These are phyloP conservation scores for Lepidium sativum DNA, from an alignment of 345 rosid species.

Conservation along the genomic window DNA sequence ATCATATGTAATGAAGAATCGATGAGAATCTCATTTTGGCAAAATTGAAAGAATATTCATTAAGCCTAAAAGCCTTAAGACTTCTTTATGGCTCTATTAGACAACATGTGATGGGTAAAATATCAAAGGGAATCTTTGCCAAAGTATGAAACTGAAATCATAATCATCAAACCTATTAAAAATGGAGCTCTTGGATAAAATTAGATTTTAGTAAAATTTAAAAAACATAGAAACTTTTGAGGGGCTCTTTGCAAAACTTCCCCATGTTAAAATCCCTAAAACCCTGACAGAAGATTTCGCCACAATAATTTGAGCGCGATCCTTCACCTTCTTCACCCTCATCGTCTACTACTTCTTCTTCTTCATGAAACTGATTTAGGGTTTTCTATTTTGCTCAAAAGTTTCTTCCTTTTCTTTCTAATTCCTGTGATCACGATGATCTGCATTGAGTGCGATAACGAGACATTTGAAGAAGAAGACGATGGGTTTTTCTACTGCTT, in stretches of 20 bases:
- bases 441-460: slow-evolving; percentile 51
- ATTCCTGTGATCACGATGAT: background rate
- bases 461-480: slow-evolving; percentile 31
- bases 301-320: background rate
- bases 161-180: no score
- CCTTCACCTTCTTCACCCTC: background rate
- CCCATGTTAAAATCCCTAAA: background rate
- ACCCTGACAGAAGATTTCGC: background rate
- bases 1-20: no score
- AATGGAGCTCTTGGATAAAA: no score
- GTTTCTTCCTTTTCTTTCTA: background rate
- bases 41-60: no score
- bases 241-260: background rate
- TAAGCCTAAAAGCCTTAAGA: no score
- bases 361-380: background rate
- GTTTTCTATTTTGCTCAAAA: background rate
- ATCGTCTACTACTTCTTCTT: background rate
- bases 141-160: no score
- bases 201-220: background rate
- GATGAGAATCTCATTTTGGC: no score
- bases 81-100: no score
- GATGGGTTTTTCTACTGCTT: slow-evolving; percentile 58
- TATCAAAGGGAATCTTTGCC: no score
- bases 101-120: no score
- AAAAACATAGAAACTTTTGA: background rate